Conservation (phyloP, 2,329 filamentous ascomycete species). For the Aspergillus unguis region DNA sequence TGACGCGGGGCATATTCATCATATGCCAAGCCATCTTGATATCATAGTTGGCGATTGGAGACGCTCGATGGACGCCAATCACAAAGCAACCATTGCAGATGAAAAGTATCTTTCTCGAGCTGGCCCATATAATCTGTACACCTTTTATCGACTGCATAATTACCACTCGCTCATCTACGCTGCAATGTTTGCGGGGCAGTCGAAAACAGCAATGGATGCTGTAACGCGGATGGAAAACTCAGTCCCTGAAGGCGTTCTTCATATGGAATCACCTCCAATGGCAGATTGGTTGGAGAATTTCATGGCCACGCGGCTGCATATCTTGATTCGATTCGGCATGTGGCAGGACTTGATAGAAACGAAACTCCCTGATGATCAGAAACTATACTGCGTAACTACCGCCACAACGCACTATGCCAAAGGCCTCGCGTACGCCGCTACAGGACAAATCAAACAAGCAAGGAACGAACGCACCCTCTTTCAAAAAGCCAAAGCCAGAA, state of each 20-base stretch:
- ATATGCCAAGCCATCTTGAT: constrained; percentile 78
- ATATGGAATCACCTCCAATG: constrained; percentile 66
- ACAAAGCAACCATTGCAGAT: constrained; percentile 64
- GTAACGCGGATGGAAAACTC: constrained; percentile 58
- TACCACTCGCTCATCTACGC: constrained; percentile 74
- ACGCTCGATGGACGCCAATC: constrained; percentile 64
- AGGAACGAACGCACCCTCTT: constrained; percentile 53
- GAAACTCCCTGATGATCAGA: constrained; percentile 54
- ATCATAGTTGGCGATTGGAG: constrained; percentile 71
- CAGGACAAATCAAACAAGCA: constrained; percentile 53
- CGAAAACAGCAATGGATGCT: constrained; percentile 59
- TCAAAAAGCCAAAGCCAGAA: constrained; percentile 46
- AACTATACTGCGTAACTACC: constrained; percentile 66
- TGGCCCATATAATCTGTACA: constrained; percentile 68
- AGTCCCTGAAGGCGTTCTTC: constrained; percentile 62
- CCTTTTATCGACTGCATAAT: constrained; percentile 70
- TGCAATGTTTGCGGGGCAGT: constrained; percentile 72
- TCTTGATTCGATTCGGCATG: constrained; percentile 67
- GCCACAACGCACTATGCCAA: constrained; percentile 67
- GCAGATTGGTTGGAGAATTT: constrained; percentile 76
- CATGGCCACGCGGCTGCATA: constrained; percentile 64
- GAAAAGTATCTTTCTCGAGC: constrained; percentile 60
- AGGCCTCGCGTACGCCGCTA: constrained; percentile 63
- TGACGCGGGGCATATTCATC: constrained; percentile 66
- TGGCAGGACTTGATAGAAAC: constrained; percentile 65